Base-by-base conservation (phyloP, 2,329 filamentous ascomycete genomes). In the Neophaeococcomyces aloes region DNA sequence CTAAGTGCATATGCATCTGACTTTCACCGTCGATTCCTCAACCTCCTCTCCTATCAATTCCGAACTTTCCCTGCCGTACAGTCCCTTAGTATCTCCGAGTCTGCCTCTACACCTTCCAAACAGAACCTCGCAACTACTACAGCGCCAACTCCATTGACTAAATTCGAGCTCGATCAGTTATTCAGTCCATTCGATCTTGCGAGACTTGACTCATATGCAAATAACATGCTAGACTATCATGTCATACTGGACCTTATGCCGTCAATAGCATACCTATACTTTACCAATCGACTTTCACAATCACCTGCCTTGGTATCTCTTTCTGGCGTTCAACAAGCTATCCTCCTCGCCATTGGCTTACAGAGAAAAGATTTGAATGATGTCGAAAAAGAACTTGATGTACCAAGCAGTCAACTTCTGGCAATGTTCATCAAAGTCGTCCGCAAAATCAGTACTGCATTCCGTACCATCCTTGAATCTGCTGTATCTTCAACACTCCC, bases 341-440 rank as follows among this genome's bases (percentile, higher is more conserved):
- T 98, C 45, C 73, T 98, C 13, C 74, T 96, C n/a, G 87, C 85
- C 4, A 78, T 94, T 37, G 91, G 93, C 15, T 68, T 96, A 47
- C 93, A 98, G 64, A 79, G 84, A 53, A 96, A 96, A 68, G 81
- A 83, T 30, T 70, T 98, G 21, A 85, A 91, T 11, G 75, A 76
- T 10, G 67, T 95, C 7, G 82, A 88, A 49, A 78, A 81, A 50
- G 91, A 98, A 58, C 65, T 94, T 2, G 74, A 73, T 6, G 66
- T 95, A 4, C 78, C 77, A 1, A 74, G 78, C 2, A 81, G 79
- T 34, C 91, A 96, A 66, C 69, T 95, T 3, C 71, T 98, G 49
- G 88, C 89, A 48, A 94, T 96, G 83, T 96, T 98, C 64, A 86
- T 94, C 62, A 98, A 98, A 71, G 83, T 94, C 48, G 74, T 95